Base-by-base conservation (phyloP, 768 basidiomycete genomes). In the Naematelia encephala region DNA sequence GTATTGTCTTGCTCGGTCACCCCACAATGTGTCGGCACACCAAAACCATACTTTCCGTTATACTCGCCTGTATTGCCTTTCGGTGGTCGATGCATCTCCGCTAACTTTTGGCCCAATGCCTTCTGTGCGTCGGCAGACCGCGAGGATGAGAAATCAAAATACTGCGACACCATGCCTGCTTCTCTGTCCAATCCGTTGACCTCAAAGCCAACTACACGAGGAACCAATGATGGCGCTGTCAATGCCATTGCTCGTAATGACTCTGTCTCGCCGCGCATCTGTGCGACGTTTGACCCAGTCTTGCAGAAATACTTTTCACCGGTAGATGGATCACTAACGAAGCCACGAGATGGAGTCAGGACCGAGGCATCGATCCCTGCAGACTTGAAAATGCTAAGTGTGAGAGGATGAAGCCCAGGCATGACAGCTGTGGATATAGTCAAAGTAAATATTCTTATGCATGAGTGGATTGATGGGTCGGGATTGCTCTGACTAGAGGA, bases 1-100 rank as follows among this genome's bases (percentile, higher is more conserved):
- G 68, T 69, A 61, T 75, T 75, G 52, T 75, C 69, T 56, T 71
- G 74, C 50, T 75, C 66, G 25, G 74, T 73, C 29, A 63, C 67
- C 1, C 74, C 74, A 56, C 74, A 75, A 56, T 68, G 67, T 1
- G 74, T 75, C n/a, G 64, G 66, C 23, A 71, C 66, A 1, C 13
- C 42, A 28, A 75, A 75, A 4, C 72, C 74, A 43, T 57, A 71
- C 39, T 52, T 51, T 23, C 60, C 68, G 11, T 21, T 57, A 42
- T 64, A 55, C 23, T 58, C 66, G 8, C 13, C 53, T 11, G 19
- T 29, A 1, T 49, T 29, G 29, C 57, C 59, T 11, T 52, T 42
- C 30, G 64, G 50, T 1, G 39, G 14, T 3, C n/a, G 27, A 57
- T 75, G 73, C 67, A 75, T 72, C 43, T 64, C 42, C 0, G 73